phyloP scores from a whole-genome alignment of 768 basidiomycete genomes.

The Dioszegia aurantiaca region DNA sequence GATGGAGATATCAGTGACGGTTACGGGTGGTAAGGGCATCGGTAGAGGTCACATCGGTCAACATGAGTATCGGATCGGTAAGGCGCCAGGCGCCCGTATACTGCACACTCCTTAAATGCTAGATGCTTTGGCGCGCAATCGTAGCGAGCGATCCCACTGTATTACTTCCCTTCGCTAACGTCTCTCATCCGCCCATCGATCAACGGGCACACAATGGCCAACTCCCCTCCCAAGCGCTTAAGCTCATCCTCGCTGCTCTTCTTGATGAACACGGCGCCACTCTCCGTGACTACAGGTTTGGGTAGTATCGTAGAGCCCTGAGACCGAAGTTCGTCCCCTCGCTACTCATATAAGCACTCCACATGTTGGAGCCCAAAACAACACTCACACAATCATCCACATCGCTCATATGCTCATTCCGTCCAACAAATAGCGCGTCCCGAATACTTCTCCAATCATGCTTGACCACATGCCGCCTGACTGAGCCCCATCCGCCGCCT shows the following conservation, averaged over 20 bases:
- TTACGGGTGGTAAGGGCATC: no score
- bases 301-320: not conserved
- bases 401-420: conserved; percentile 70
- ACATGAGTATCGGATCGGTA: no score
- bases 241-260: conserved; percentile 33
- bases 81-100: no score
- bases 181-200: conserved; percentile 69
- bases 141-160: no score
- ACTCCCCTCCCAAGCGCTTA: conserved; percentile 54
- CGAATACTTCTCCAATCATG: conserved; percentile 48
- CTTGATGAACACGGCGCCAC: conserved; percentile 15
- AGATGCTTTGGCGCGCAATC: no score
- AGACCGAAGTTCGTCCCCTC: conserved; percentile 15
- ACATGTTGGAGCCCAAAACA: not conserved
- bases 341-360: conserved; percentile 11
- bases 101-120: not conserved
- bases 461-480: conserved; percentile 57
- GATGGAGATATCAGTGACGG: no score
- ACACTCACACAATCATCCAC: conserved; percentile 65
- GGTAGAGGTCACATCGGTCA: no score
- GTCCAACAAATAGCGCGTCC: conserved; percentile 60
- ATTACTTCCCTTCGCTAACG: conserved; percentile 46
- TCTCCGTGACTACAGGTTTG: conserved; percentile 8
- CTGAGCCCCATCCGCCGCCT: no score
- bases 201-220: conserved; percentile 62